Base-by-base conservation (phyloP, 179 eudicot genomes). In the Gypsophila paniculata region DNA sequence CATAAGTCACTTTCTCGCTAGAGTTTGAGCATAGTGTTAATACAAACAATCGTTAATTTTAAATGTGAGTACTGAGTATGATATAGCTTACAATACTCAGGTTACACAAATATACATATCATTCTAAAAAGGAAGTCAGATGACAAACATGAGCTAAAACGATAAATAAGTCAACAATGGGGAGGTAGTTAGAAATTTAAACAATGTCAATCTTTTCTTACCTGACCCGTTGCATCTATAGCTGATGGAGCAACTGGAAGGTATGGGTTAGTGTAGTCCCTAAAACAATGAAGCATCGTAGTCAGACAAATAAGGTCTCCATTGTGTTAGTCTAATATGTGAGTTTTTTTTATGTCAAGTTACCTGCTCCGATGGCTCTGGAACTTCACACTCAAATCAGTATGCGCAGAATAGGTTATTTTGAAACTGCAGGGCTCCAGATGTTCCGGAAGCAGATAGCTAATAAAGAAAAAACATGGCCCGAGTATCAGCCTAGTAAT, bases 301-400 rank as follows among this genome's bases (percentile, higher is more conserved):
- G 70, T 76, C 32, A 70, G 72, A 34, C 61, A 29, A 69, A 18
- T 6, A 75, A 62, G 11, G 2, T 13, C 22, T 22, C 54, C n/a
- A 39, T n/a, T 38, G 18, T 26, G 44, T 59, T 46, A 23, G 57
- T 59, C 69, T 13, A 44, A 44, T 25, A 38, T 17, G 34, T 34
- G 42, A 18, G 34, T 12, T 25, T 49, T n/a, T 49, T 42, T 15
- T 17, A 49, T n/a, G 61, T 23, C 61, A 68, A 19, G 10, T 23
- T 75, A 92, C 99, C 99, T 95, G 91, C 99, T 94, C 54, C 99
- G 91, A 74, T 94, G 99, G 69, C 87, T 81, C 84, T 94, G 99
- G 71, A 94, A 94, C 75, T 94, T 94, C 39, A 94, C 99, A 72
- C 88, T 94, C 75, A 94, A 78, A 85, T 94, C 99, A 67, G 96